Evolutionary conservation across 2,329 filamentous ascomycete species (phyloP), one percentile per base, ranked within the genome.

Genomic region (Amesomyces nigricolor): DNA sequence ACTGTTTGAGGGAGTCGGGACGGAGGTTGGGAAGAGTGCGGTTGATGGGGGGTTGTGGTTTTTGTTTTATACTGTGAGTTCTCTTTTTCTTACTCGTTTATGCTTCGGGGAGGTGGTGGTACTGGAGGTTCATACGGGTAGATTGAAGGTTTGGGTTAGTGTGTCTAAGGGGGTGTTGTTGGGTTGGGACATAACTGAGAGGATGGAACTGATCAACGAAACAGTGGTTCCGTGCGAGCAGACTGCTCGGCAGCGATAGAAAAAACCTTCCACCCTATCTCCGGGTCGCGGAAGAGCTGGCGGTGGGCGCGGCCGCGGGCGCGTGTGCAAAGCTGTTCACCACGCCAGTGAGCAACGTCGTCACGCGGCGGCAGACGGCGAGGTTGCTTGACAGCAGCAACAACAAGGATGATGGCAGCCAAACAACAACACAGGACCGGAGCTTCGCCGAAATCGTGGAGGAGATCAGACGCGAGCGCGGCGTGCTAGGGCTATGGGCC

Each of bases 21-120:
- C 80, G 37, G 86, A 88, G 65, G 81, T 86, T 10, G 77, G 74
- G 64, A 89, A 88, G 69, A 84, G 82, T 22, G 76, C 85, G 19
- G 78, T 82, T 30, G 89, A 94, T 72, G 88, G 86, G 54, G 92
- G 94, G 67, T 76, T 95, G 50, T 95, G 95, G 75, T 95, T 95
- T 72, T 78, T 92, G 16, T 86, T 88, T 56, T 95, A 95, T 72
- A 88, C 78, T 60, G 61, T 73, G 72, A 63, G 66, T 75, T 29
- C 10, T 32, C 30, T 32, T 32, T 32, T 32, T 32, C 10, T 32
- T 10, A 10, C 30, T 32, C 30, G 6, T 10, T 32, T 19, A 19
- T 19, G 17, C 17, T 19, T 19, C 17, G 17, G 17, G 17, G 17
- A 19, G 17, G 17, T 19, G 17, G 17, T 19, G 17, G 3, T 19